These are phyloP conservation scores for Wallacemonas sp. DNA, from an alignment of 208 protist genomes.

Conservation along the genomic window DNA sequence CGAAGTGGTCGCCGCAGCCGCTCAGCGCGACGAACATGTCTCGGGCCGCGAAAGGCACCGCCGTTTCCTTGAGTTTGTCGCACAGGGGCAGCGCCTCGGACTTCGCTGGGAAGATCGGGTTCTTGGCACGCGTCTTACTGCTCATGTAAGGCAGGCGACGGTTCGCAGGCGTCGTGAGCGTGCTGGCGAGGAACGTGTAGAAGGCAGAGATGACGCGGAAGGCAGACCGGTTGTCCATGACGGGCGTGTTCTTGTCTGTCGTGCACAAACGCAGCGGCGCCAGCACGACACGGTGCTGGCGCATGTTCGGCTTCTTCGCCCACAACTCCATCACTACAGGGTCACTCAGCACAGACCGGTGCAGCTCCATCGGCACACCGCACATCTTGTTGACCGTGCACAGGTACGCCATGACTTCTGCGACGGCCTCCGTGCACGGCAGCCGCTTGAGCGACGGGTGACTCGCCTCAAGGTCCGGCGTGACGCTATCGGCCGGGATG, in stretches of 20 bases:
- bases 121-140: constrained; percentile 43
- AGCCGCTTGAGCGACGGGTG: constrained; percentile 4
- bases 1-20: constrained; percentile 84
- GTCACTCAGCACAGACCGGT: constrained; percentile 82
- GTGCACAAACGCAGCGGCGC: constrained; percentile 54
- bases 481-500: background rate
- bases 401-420: constrained; percentile 75
- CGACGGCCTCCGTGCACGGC: constrained; percentile 49
- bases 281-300: constrained; percentile 80
- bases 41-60: constrained; percentile 66
- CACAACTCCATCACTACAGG: constrained; percentile 65
- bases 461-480: constrained; percentile 5
- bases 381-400: constrained; percentile 73
- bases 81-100: constrained; percentile 43
- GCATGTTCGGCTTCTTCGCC: constrained; percentile 30
- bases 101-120: constrained; percentile 51
- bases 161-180: constrained; percentile 31
- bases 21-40: constrained; percentile 82
- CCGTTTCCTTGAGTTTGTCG: constrained; percentile 40
- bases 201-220: constrained; percentile 79
- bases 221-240: constrained; percentile 54
- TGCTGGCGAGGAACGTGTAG: constrained; percentile 58
- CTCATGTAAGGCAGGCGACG: constrained; percentile 77
- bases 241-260: constrained; percentile 17
- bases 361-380: constrained; percentile 77